Evolutionary conservation across 345 rosid species (phyloP), one percentile per base, ranked within the genome.

Genomic region (Populus ilicifolia): DNA sequence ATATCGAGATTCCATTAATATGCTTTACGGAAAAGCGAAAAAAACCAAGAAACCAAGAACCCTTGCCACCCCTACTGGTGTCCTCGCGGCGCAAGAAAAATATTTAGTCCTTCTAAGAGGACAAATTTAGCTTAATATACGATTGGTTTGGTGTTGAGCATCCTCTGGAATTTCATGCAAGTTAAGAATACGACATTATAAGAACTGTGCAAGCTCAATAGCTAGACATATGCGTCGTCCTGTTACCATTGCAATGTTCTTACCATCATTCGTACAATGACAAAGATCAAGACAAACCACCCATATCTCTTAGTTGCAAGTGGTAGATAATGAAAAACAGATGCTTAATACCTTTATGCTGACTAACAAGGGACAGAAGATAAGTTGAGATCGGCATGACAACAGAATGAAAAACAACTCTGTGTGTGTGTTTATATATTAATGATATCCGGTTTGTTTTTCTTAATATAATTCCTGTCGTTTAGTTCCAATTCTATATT

Each of bases 171-270:
- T 30, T 74, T 23, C 17, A 30, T n/a, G 52, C 50, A 68, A 10
- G 17, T 39, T 7, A 35, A 30, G 13, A 25, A 2, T 20, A 29
- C 5, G 62, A 4, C 16, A 46, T 46, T 46, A 33, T 25, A 0
- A 33, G 36, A 21, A 9, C 30, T 23, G 25, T 25, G 66, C 62
- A 52, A 67, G 54, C 23, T 67, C 30, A 36, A n/a, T 33, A 29
- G 18, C 54, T 69, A 46, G 79, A 70, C 70, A 13, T 27, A 41
- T 50, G 1, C 1, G 62, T 66, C 23, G 73, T 79, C 67, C 67
- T 52, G 67, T 72, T 36, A 67, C 56, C 23, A 70, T 65, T 84
- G 84, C 72, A 70, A 77, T 75, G 50, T 79, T 85, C 7, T 78
- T 21, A 33, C 10, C 29, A 29, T 69, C 52, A 68, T 29, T 44